Percentiles rank a stretch among this genome's conserved stretches.
Conservation (phyloP, 768 basidiomycete genomes). For the Podaxis rugospora region DNA sequence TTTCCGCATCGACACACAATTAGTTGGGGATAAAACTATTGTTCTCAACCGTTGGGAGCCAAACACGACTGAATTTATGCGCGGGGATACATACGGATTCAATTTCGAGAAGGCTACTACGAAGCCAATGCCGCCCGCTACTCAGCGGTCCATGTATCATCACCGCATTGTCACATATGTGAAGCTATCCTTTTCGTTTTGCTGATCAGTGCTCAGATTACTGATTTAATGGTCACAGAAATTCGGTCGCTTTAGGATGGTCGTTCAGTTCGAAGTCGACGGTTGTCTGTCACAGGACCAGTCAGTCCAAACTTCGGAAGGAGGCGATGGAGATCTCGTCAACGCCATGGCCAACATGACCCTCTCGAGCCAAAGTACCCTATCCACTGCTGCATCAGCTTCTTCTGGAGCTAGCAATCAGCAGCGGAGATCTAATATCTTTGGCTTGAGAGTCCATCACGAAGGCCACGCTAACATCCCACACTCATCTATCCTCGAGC, state of each 20-base stretch:
- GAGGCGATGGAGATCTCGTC: constrained; percentile 31
- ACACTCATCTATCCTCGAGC: constrained; percentile 38
- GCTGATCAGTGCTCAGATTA: neutral
- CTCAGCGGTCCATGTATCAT: constrained; percentile 46
- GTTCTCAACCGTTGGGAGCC: constrained; percentile 58
- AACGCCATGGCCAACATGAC: constrained; percentile 28
- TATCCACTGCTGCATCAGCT: neutral
- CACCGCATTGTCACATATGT: constrained; percentile 63
- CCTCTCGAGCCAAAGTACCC: constrained; percentile 16
- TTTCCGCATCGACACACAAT: constrained; percentile 69
- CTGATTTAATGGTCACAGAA: constrained; percentile 31
- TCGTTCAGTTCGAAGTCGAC: constrained; percentile 25
- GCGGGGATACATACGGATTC: constrained; percentile 45
- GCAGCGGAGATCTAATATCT: neutral
- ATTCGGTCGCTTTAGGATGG: constrained; percentile 37
- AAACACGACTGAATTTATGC: constrained; percentile 26
- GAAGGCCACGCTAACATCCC: constrained; percentile 30
- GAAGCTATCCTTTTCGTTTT: constrained; percentile 18
- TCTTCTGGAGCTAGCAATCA: neutral
- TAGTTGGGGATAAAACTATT: constrained; percentile 55
- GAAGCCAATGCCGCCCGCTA: constrained; percentile 38
- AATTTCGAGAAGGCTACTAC: constrained; percentile 61
- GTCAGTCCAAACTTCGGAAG: constrained; percentile 17
- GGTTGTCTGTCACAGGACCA: constrained; percentile 20
- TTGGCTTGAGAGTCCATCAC: constrained; percentile 19